phyloP scores from a whole-genome alignment of 2,329 filamentous ascomycete species.

The Cladosporium cucumerinum region DNA sequence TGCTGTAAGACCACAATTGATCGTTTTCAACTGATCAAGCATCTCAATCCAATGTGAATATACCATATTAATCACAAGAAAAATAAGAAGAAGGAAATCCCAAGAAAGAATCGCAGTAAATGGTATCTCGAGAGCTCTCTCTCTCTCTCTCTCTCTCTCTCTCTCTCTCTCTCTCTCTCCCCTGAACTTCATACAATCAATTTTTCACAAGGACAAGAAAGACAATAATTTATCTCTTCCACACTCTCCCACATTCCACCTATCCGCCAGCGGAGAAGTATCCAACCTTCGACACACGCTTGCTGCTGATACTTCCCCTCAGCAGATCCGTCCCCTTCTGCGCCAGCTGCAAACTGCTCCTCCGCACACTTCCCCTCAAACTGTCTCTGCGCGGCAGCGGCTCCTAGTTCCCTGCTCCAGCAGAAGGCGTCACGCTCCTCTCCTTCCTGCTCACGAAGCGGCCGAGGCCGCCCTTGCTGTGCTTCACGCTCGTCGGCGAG shows the following conservation, averaged over 20 bases:
- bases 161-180: neutral
- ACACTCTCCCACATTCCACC: neutral
- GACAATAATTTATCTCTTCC: no score
- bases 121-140: neutral
- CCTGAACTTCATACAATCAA: neutral
- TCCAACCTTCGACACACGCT: neutral
- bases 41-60: neutral
- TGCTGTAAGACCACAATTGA: neutral
- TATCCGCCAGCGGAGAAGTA: neutral
- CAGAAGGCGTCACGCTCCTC: constrained; percentile 31
- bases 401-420: constrained; percentile 10
- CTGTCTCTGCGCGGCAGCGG: constrained; percentile 10
- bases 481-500: constrained; percentile 6
- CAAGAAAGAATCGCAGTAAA: neutral
- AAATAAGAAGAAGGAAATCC: neutral
- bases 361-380: neutral
- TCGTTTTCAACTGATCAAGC: neutral
- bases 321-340: neutral
- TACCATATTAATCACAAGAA: neutral
- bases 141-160: neutral
- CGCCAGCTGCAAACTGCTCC: constrained; percentile 3
- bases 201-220: neutral
- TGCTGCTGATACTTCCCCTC: neutral
- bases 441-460: constrained; percentile 28
- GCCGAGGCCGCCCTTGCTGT: constrained; percentile 26